Conservation (phyloP, 441 rosid genomes). For the Croton laevigatus region DNA sequence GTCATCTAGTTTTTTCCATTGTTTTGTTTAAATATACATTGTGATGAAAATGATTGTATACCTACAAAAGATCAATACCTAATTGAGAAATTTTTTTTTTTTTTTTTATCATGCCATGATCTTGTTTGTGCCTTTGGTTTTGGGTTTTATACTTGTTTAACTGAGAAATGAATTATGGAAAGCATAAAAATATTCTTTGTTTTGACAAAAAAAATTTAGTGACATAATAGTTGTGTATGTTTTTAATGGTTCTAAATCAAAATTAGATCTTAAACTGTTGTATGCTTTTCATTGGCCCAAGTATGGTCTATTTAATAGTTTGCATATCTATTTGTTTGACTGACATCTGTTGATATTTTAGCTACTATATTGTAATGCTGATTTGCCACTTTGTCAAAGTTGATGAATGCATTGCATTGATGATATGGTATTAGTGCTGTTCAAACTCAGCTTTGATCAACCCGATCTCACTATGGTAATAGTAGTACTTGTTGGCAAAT, state of each 20-base stretch:
- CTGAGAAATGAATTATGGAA: background rate
- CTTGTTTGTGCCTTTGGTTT: background rate
- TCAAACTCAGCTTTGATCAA: background rate
- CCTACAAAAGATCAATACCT: constrained; percentile 10
- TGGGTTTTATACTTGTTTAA: background rate
- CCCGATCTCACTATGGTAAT: too few relatives aligned
- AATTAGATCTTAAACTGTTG: too few relatives aligned
- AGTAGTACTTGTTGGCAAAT: too few relatives aligned
- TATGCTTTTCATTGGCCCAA: background rate
- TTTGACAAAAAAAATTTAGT: background rate
- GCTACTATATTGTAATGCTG: background rate
- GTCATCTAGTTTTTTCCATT: too few relatives aligned
- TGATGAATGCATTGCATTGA: background rate
- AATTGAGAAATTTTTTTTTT: constrained; percentile 9
- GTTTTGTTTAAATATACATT: background rate
- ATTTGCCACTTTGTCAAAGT: background rate
- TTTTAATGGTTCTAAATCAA: too few relatives aligned
- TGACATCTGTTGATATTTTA: background rate
- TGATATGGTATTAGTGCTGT: background rate
- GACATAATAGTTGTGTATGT: background rate
- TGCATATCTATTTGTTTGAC: background rate
- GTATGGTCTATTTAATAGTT: background rate
- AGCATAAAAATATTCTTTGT: background rate
- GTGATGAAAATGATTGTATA: constrained; percentile 7
- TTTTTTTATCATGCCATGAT: constrained; percentile 12